Percentiles rank a stretch among this genome's conserved stretches.
Evolutionary conservation across 495 filamentous ascomycete species (phyloP).

Genomic region (Podospora conica): DNA sequence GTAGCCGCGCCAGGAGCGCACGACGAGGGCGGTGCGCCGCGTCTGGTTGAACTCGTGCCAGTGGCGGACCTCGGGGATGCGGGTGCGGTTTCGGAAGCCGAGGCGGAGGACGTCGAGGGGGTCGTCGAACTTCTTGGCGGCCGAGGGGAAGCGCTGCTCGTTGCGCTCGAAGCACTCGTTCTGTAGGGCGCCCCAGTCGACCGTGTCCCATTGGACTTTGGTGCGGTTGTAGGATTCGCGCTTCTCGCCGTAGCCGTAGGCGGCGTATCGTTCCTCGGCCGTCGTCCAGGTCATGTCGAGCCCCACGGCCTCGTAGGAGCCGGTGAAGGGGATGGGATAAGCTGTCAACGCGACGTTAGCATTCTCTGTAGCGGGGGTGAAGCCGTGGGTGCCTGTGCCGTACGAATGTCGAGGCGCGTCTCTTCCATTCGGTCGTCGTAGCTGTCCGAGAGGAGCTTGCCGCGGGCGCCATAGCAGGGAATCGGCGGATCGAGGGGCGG

Average conservation of each 20-base stretch:
- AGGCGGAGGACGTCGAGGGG: slow-evolving; percentile 24
- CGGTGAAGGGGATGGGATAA: slow-evolving; percentile 26
- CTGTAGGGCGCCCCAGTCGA: slow-evolving; percentile 74
- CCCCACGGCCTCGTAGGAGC: slow-evolving; percentile 27
- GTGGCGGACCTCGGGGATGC: slow-evolving; percentile 22
- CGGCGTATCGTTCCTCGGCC: slow-evolving; percentile 24
- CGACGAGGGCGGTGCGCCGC: slow-evolving; percentile 32
- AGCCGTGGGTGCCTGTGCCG: neutral
- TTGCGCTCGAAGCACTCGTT: slow-evolving; percentile 63
- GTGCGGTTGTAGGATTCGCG: slow-evolving; percentile 18
- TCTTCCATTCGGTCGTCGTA: slow-evolving; percentile 26
- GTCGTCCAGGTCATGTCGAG: slow-evolving; percentile 27
- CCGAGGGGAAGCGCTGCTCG: slow-evolving; percentile 49
- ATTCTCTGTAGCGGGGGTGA: neutral
- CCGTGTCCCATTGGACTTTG: slow-evolving; percentile 65
- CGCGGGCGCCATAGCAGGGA: slow-evolving; percentile 26
- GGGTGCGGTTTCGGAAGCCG: slow-evolving; percentile 16
- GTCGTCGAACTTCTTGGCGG: slow-evolving; percentile 14
- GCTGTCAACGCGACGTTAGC: slow-evolving; percentile 18
- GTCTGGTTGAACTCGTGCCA: slow-evolving; percentile 29
- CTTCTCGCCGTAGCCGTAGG: slow-evolving; percentile 29
- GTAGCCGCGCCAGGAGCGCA: slow-evolving; percentile 40
- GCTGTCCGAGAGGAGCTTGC: slow-evolving; percentile 23
- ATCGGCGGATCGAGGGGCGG: slow-evolving; percentile 21
- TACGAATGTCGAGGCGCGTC: slow-evolving; percentile 21